A percentile compares a stretch with the other conserved stretches of the same genome.
phyloP scores from a whole-genome alignment of 1,139 yeast species.

The Yamadazyma membranifaciens region DNA sequence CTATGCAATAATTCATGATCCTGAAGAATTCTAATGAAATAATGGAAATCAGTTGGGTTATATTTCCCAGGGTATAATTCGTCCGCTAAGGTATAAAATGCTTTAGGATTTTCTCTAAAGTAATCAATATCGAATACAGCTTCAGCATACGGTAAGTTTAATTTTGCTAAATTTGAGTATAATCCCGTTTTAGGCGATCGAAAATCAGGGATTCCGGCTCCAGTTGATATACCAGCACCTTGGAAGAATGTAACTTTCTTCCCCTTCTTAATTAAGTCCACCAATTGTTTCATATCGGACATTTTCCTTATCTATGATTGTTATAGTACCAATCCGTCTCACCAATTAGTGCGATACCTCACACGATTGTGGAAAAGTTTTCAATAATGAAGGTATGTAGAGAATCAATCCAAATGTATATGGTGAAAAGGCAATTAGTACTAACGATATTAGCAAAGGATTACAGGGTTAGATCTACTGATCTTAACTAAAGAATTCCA shows the following conservation, averaged over 20 bases:
- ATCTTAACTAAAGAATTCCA: slow-evolving; percentile 68
- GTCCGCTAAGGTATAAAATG: slow-evolving; percentile 79
- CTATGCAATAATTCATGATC: slow-evolving; percentile 61
- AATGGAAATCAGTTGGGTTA: slow-evolving; percentile 79
- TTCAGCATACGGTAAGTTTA: slow-evolving; percentile 86
- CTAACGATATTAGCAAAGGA: slow-evolving; percentile 62
- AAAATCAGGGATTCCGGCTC: slow-evolving; percentile 94
- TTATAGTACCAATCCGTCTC: neutral
- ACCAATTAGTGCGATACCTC: neutral
- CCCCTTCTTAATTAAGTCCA: slow-evolving; percentile 21
- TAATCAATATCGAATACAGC: slow-evolving; percentile 92
- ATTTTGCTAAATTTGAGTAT: slow-evolving; percentile 71
- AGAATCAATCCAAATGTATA: too few relatives aligned
- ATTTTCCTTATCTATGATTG: neutral
- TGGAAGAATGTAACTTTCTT: slow-evolving; percentile 51
- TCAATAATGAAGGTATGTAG: slow-evolving; percentile 10
- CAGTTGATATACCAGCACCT: slow-evolving; percentile 93
- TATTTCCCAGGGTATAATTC: slow-evolving; percentile 88
- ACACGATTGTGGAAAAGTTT: neutral
- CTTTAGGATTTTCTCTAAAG: slow-evolving; percentile 70
- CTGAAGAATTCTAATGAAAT: slow-evolving; percentile 63
- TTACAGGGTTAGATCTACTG: slow-evolving; percentile 79
- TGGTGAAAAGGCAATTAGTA: slow-evolving; percentile 3
- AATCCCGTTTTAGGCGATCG: slow-evolving; percentile 90
- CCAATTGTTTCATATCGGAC: slow-evolving; percentile 17